Evolutionary conservation across 495 filamentous ascomycete species (phyloP), one percentile per base, ranked within the genome.

Genomic region (Aspergillus heteromorphus): DNA sequence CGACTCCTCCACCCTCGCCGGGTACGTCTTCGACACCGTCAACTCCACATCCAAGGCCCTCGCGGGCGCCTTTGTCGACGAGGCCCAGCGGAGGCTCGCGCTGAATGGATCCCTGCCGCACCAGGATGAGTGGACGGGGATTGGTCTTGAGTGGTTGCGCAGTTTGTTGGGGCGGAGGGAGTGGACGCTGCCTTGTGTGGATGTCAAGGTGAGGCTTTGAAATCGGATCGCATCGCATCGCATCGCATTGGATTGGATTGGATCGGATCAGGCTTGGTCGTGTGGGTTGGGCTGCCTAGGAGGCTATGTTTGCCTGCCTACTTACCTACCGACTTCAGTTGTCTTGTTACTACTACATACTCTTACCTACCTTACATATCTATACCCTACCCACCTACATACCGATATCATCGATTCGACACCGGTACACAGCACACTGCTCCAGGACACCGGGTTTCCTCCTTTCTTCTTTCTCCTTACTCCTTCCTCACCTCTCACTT

Each of bases 131-230:
- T 91, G 87, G 87, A 89, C 89, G 0, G 89, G 89, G 0, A 77
- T 92, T 38, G 89, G 90, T 0, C 62, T 92, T 27, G 88, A 90
- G 63, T 95, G 90, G 90, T 68, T 93, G 48, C 74, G 90, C 48
- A 91, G 83, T 68, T 65, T 89, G 40, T 67, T 92, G 6, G 88
- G 89, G 9, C 74, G 79, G 52, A 78, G 87, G 52, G 88, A 93
- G 60, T 95, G 89, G 88, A 82, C 83, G 51, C 72, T 95, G 40
- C 87, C 89, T 42, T 93, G 89, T 67, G 75, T 95, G 58, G 88
- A 93, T 73, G 80, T 95, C 16, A 85, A 87, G 59, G 81, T 95
- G 18, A 76, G 87, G 34, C 65, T 92, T 54, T 92, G 60, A 68
- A 40, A n/a, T n/a, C n/a, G n/a, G n/a, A n/a, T n/a, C n/a, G n/a